Evolutionary conservation across 2,329 filamentous ascomycete species (phyloP).

Genomic region (Hypoxylon sp.): DNA sequence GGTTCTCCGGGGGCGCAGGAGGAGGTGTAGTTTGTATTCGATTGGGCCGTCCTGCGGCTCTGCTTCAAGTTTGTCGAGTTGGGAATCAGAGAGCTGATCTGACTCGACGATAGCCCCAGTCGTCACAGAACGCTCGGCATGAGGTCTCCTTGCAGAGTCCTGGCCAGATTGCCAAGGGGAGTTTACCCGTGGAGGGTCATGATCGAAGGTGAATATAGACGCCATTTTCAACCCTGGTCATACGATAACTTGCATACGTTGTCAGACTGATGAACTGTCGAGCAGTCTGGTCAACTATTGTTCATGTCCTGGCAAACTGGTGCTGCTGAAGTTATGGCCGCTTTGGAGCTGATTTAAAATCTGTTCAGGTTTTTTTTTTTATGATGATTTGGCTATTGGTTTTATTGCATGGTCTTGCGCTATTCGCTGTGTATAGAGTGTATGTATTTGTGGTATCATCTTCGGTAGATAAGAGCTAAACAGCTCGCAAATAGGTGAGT

Average conservation of each 20-base stretch:
- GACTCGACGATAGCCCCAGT: slow-evolving; percentile 53
- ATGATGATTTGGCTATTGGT: slow-evolving; percentile 35
- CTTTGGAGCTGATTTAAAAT: slow-evolving; percentile 35
- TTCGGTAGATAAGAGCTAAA: slow-evolving; percentile 52
- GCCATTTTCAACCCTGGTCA: slow-evolving; percentile 72
- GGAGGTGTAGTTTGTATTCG: slow-evolving; percentile 95
- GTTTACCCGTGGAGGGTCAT: slow-evolving; percentile 86
- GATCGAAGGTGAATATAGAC: slow-evolving; percentile 95
- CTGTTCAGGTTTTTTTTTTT: slow-evolving; percentile 5
- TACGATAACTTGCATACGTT: slow-evolving; percentile 9
- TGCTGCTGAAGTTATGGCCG: slow-evolving; percentile 7
- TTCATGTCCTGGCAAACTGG: slow-evolving; percentile 10
- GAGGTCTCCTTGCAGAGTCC: slow-evolving; percentile 57
- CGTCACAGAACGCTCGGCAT: slow-evolving; percentile 52
- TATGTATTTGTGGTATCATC: slow-evolving; percentile 60
- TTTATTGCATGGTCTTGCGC: slow-evolving; percentile 51
- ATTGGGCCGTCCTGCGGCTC: slow-evolving; percentile 95
- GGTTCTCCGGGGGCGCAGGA: slow-evolving; percentile 82
- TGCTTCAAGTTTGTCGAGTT: slow-evolving; percentile 79
- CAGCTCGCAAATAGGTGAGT: slow-evolving; percentile 36
- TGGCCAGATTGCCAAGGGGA: slow-evolving; percentile 86
- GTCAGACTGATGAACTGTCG: not conserved
- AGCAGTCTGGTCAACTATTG: slow-evolving; percentile 29
- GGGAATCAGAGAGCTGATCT: slow-evolving; percentile 54
- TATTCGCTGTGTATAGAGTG: slow-evolving; percentile 48